A percentile compares a stretch with the other conserved stretches of the same genome.
phyloP scores from a whole-genome alignment of 1,284 basidiomycete species.

The Xerocomus cyaneibrunnescens region DNA sequence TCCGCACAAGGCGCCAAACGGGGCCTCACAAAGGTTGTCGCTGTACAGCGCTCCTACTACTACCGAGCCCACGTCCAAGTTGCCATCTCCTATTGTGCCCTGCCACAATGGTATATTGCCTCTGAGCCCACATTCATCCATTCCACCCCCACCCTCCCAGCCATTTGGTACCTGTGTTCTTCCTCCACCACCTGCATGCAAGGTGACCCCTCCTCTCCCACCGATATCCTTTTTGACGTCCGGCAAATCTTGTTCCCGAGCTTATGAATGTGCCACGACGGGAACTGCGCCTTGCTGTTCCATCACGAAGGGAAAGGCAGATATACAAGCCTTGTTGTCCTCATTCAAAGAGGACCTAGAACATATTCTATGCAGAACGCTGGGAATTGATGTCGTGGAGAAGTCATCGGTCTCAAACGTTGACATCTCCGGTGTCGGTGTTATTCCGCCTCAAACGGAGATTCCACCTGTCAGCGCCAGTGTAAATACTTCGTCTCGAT shows the following conservation, averaged over 20 bases:
- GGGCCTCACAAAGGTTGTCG: conserved; percentile 4
- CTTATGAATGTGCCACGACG: not conserved
- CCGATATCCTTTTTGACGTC: conserved; percentile 36
- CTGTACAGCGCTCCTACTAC: not conserved
- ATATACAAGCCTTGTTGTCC: conserved; percentile 52
- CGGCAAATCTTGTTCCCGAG: not conserved
- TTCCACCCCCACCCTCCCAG: not conserved
- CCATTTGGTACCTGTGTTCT: not conserved
- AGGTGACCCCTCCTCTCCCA: conserved; percentile 20
- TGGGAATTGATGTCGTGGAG: conserved; percentile 38
- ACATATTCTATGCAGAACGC: conserved; percentile 45
- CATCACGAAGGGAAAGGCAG: conserved; percentile 49
- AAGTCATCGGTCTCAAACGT: not conserved
- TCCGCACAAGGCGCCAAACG: conserved; percentile 39
- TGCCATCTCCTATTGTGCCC: conserved; percentile 6
- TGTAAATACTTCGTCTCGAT: conserved; percentile 14
- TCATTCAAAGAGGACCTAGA: conserved; percentile 65
- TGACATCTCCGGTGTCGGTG: not conserved
- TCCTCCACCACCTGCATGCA: not conserved
- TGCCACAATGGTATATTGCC: conserved; percentile 1
- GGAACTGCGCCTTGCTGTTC: conserved; percentile 45
- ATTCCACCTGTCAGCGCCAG: not conserved
- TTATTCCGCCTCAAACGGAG: not conserved
- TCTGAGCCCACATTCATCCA: not conserved
- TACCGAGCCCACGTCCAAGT: not conserved